These are phyloP conservation scores for Fusarium metavorans DNA, from an alignment of 2,329 filamentous ascomycete genomes.

Conservation along the genomic window DNA sequence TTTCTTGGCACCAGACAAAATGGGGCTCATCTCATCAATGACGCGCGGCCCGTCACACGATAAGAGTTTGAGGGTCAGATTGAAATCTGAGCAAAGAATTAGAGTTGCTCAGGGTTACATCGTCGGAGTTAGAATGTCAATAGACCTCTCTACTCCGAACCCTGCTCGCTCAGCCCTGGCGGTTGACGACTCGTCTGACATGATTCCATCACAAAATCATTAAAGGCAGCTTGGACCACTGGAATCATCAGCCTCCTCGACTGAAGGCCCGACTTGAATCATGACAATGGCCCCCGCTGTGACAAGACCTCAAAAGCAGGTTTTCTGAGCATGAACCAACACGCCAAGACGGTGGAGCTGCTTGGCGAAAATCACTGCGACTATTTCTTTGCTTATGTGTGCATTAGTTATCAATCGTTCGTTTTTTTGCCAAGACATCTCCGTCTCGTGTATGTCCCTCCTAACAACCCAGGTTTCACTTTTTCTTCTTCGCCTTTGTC, in stretches of 20 bases:
- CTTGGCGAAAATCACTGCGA: not conserved
- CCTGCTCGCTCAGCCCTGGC: not conserved
- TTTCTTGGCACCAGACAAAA: not conserved
- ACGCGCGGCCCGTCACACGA: constrained; percentile 1
- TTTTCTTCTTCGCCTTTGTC: constrained; percentile 37
- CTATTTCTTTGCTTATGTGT: not conserved
- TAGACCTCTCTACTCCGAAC: not conserved
- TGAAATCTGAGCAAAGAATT: not conserved
- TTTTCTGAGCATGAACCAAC: not conserved
- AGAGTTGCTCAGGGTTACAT: not conserved
- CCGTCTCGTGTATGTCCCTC: not conserved
- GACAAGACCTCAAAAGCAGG: not conserved
- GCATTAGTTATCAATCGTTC: not conserved
- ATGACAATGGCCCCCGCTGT: not conserved
- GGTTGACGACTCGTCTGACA: not conserved
- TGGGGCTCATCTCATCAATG: not conserved
- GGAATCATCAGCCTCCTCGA: not conserved
- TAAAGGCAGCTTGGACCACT: not conserved
- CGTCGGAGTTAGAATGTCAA: not conserved
- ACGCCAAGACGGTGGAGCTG: not conserved
- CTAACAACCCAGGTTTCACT: constrained; percentile 3
- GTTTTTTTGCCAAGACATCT: not conserved
- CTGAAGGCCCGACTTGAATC: not conserved
- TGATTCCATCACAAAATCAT: not conserved
- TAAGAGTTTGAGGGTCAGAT: not conserved